Evolutionary conservation across 164 flowering plant species (phyloP).

Genomic region (Kalanchoe fedtschenkoi): DNA sequence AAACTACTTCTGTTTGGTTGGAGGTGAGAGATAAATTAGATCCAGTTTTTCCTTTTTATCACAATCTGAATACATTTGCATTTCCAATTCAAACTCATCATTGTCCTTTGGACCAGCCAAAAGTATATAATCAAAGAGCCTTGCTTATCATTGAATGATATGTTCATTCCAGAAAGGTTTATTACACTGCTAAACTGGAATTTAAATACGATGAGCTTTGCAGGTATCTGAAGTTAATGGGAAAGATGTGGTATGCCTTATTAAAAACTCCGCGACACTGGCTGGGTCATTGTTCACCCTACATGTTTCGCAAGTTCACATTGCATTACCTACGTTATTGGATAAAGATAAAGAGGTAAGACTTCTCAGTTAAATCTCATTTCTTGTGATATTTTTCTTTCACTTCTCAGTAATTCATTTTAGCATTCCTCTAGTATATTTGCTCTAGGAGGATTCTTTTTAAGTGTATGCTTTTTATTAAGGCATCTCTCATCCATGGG

Average conservation of each 20-base stretch:
- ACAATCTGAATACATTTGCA: neutral
- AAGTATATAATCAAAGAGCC: neutral
- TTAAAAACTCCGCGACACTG: constrained; percentile 52
- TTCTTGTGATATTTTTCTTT: neutral
- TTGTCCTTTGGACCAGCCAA: neutral
- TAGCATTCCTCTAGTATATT: neutral
- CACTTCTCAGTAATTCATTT: neutral
- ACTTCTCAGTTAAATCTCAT: neutral
- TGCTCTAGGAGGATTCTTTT: neutral
- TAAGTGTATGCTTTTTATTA: neutral
- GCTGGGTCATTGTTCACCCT: constrained; percentile 38
- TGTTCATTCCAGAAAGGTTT: neutral
- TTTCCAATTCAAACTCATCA: neutral
- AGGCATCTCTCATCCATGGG: neutral
- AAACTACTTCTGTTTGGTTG: constrained; percentile 66
- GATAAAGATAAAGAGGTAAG: constrained; percentile 53
- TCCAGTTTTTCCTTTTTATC: neutral
- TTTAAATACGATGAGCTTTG: neutral
- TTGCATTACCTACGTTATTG: constrained; percentile 49
- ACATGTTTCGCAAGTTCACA: constrained; percentile 51
- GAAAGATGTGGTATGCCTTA: constrained; percentile 48
- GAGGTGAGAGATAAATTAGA: constrained; percentile 29
- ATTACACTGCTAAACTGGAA: neutral
- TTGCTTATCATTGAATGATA: neutral
- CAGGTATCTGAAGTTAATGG: constrained; percentile 48